Base-by-base conservation (phyloP, 1,284 basidiomycete genomes). In the Chiua sp. region DNA sequence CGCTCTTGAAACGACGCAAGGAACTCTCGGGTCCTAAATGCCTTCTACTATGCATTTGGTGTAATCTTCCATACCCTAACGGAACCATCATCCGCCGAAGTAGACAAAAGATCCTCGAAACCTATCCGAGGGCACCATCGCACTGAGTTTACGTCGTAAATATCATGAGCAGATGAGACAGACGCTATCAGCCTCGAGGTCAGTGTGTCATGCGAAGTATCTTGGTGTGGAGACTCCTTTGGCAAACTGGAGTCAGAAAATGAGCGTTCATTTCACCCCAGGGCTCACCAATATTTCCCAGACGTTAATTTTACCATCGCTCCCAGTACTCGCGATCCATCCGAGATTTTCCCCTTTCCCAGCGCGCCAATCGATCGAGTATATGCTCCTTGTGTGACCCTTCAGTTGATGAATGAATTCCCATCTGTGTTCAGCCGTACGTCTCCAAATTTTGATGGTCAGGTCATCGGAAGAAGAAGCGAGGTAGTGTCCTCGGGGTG, bases 391-490 rank as follows among this genome's bases (percentile, higher is more conserved):
- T 44, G 86, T 84, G 64, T 94, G 92, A 1, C 82, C 87, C 53
- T 80, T 76, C 20, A 90, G 72, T 7, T 85, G 77, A 26, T 82
- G 75, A 0, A 84, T 81, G 59, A 79, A 83, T 57, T 87, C 85
- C 84, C 87, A 91, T 61, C 81, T 79, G 59, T 84, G 79, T 63
- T 85, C 78, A 13, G 78, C 79, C 7, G 80, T 71, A 11, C 87
- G 81, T 65, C 82, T 79, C 91, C 91, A 93, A 57, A 93, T 81
- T 48, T 87, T 81, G 42, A 93, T 80, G 1, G 88, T 91, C 53
- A 80, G 78, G 72, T 97, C 95, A 66, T 96, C 94, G 6, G 83
- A 92, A 0, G 86, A 87, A 3, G 90, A 92, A 0, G 95, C 96
- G 28, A 99, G 85, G 73, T 90, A 97, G 53, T 81, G 79, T 2